Evolutionary conservation across 2,329 filamentous ascomycete species (phyloP).

Genomic region (Phyllachora maydis): DNA sequence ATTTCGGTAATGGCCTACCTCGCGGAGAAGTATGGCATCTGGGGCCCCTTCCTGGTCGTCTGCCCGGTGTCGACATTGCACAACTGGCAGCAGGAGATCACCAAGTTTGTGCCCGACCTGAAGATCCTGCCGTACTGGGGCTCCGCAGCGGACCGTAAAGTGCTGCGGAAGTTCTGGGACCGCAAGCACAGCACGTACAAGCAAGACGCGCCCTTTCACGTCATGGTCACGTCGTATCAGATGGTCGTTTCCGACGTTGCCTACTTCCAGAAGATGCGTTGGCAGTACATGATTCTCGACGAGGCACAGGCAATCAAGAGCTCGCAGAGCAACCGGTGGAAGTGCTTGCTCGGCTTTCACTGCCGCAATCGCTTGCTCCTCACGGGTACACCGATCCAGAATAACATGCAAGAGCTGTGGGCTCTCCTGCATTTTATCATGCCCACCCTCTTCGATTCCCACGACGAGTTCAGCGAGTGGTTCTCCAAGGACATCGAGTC

Average conservation of each 20-base stretch:
- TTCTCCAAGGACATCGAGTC: slow-evolving; percentile 95
- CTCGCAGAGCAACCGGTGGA: slow-evolving; percentile 90
- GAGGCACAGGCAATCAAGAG: slow-evolving; percentile 99
- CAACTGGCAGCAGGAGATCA: slow-evolving; percentile 99
- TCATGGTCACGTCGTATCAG: slow-evolving; percentile 92
- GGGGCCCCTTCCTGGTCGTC: slow-evolving; percentile 93
- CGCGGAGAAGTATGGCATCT: slow-evolving; percentile 91
- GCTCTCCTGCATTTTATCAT: slow-evolving; percentile 97
- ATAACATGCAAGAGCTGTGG: slow-evolving; percentile 99
- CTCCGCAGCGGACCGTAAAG: slow-evolving; percentile 80
- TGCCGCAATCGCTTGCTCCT: slow-evolving; percentile 86
- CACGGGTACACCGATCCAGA: slow-evolving; percentile 94
- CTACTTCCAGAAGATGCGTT: slow-evolving; percentile 98
- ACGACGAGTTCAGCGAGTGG: slow-evolving; percentile 86
- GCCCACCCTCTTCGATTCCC: slow-evolving; percentile 93
- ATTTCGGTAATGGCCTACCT: slow-evolving; percentile 99
- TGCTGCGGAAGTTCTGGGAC: slow-evolving; percentile 97
- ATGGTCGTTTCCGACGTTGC: slow-evolving; percentile 87
- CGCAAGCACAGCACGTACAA: slow-evolving; percentile 92
- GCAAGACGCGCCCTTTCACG: slow-evolving; percentile 84
- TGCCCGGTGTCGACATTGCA: slow-evolving; percentile 90
- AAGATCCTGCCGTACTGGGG: slow-evolving; percentile 98
- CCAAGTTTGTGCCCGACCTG: slow-evolving; percentile 80
- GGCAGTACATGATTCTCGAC: slow-evolving; percentile 99
- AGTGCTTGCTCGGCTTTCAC: slow-evolving; percentile 80